A percentile compares a stretch with the other conserved stretches of the same genome.
These are phyloP conservation scores for Colletotrichum sp. DNA, from an alignment of 2,329 filamentous ascomycete genomes.

Conservation along the genomic window DNA sequence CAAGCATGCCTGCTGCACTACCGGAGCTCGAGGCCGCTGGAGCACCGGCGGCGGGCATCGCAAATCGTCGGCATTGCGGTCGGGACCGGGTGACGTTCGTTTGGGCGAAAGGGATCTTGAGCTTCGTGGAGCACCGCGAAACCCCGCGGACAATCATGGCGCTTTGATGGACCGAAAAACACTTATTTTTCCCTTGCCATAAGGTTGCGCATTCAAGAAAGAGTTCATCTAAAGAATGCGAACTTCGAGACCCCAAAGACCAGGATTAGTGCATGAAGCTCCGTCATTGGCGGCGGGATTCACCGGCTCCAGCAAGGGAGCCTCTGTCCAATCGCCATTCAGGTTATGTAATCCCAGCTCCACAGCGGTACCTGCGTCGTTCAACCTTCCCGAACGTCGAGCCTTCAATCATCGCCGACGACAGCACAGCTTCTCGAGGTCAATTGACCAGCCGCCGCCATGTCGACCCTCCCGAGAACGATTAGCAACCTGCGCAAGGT, in stretches of 20 bases:
- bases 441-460: conserved; percentile 53
- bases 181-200: neutral
- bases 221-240: neutral
- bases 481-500: conserved; percentile 86
- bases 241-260: conserved; percentile 5
- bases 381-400: conserved; percentile 19
- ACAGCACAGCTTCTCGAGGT: conserved; percentile 24
- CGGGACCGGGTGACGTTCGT: conserved; percentile 1
- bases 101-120: conserved; percentile 19
- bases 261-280: conserved; percentile 17
- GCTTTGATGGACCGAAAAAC: neutral
- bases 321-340: conserved; percentile 1
- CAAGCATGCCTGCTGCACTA: conserved; percentile 45
- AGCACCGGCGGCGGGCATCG: conserved; percentile 18
- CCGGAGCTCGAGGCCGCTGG: conserved; percentile 26
- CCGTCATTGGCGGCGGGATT: conserved; percentile 21
- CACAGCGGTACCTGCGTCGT: conserved; percentile 8
- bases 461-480: conserved; percentile 92
- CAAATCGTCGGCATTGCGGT: conserved; percentile 21
- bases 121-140: conserved; percentile 33
- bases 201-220: neutral
- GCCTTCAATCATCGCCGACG: conserved; percentile 11
- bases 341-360: conserved; percentile 12
- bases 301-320: conserved; percentile 3
- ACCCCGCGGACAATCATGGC: conserved; percentile 39